Conservation (phyloP, 768 basidiomycete genomes). For the Pholiota conissans region DNA sequence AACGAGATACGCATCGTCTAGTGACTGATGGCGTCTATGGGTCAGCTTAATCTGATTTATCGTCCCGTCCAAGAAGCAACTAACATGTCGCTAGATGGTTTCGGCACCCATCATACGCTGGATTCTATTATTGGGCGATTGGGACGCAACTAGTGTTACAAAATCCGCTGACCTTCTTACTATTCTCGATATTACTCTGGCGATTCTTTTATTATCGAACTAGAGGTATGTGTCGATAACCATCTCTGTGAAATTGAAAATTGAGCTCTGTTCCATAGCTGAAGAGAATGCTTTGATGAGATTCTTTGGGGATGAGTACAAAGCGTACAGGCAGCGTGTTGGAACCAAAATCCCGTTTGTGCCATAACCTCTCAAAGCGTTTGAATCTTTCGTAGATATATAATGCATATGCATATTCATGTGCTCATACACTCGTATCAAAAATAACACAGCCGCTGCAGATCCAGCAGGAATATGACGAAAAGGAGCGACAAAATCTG, state of each 20-base stretch:
- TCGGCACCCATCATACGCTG: conserved; percentile 95
- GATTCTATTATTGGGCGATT: conserved; percentile 97
- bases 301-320: conserved; percentile 92
- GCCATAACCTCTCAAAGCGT: conserved; percentile 36
- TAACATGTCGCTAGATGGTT: conserved; percentile 54
- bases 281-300: conserved; percentile 79
- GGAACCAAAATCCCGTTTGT: conserved; percentile 91
- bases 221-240: conserved; percentile 51
- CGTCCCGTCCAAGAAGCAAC: background rate
- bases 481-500: background rate
- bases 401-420: conserved; percentile 6
- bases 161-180: conserved; percentile 72
- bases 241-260: background rate
- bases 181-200: conserved; percentile 73
- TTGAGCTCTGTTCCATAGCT: conserved; percentile 40
- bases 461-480: background rate
- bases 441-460: background rate
- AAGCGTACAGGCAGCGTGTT: conserved; percentile 70
- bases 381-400: background rate
- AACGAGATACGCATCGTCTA: conserved; percentile 70
- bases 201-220: conserved; percentile 86
- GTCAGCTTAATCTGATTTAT: conserved; percentile 35
- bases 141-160: conserved; percentile 92
- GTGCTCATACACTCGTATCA: background rate
- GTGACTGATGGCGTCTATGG: conserved; percentile 90